Evolutionary conservation across 352 stramenopile species (phyloP), one percentile per base, ranked within the genome.

Genomic region (Phytopythium chamaehyphon): DNA sequence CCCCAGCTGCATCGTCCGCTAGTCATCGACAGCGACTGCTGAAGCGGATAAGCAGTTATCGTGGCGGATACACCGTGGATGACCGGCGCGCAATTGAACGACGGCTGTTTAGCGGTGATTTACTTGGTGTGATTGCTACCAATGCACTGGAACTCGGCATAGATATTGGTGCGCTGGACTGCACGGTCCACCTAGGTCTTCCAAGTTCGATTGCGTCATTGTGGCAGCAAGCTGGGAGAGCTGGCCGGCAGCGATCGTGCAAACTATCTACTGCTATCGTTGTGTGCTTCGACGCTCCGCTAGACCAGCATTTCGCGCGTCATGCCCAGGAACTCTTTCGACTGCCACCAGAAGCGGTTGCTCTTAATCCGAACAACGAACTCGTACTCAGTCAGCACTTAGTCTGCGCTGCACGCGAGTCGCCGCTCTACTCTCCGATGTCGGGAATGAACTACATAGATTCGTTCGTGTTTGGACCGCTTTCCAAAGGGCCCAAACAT

Each of bases 61-160:
- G 96, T 31, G 97, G 96, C 26, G 97, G 97, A 2, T 99, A 99
- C 75, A 96, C 88, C 1, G 74, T 86, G 26, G 71, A 87, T 8
- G 84, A 97, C 18, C 75, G 97, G 6, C 79, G 96, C 23, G 71
- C 71, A 11, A 99, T 99, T 51, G 97, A 99, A 71, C 57, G 83
- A 5, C 68, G 83, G n/a, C 72, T 99, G 8, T 99, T 99, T 64
- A 66, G 71, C 49, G 90, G 91, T n/a, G 73, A 98, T 14, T 75
- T 99, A 6, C 64, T 98, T 28, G 96, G 93, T 19, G 94, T 99
- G 8, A 93, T 98, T 12, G 93, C 94, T 0, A 99, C 96, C 7
- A 97, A 93, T 59, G 96, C 97, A 4, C 79, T 99, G 10, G 97
- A 99, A 61, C 70, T 99, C 10, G 97, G 97, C 15, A 97, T 99